Evolutionary conservation across 2,329 filamentous ascomycete species (phyloP), one percentile per base, ranked within the genome.

Genomic region (Epichloe glyceriae): DNA sequence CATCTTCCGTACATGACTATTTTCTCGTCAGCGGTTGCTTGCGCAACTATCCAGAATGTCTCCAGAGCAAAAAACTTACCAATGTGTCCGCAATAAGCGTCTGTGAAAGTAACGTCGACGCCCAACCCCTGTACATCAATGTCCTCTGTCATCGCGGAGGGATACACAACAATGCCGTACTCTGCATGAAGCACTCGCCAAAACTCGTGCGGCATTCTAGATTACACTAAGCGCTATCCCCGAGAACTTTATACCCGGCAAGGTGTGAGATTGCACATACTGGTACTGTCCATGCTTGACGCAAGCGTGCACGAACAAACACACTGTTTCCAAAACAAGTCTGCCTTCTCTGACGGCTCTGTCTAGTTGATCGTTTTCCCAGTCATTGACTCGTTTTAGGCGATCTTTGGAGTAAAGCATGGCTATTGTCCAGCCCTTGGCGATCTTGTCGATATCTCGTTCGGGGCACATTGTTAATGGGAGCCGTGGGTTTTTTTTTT

Each of bases 151-250:
- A 70, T 55, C 4, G 67, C 67, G 1, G 67, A 68, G 3, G 67
- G 67, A 49, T 69, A 70, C 20, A 70, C 64, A n/a, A 70, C 56
- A 42, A 70, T 70, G 39, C 67, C 67, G 30, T 67, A 70, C 47
- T 70, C 67, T 6, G 60, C 52, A 35, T 68, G 65, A 14, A 70
- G 58, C 7, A 68, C 58, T 26, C 62, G 56, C 67, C 67, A 70
- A 48, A 70, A 70, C 48, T 65, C 64, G 2, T 61, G 54, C 11
- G 67, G 67, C 14, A 69, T 53, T 35, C 67, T 70, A 43, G 7
- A 3, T n/a, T 19, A 11, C 14, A 22, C 12, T 12, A 5, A 35
- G 22, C 10, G 26, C 26, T 30, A 30, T 30, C 26, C 26, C 26
- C 26, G 8, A 30, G 26, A 30, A 1, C 26, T 30, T 30, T 0